These are phyloP conservation scores for Coemansia sp. DNA, from an alignment of 192 early-diverging fungal genomes.

Conservation along the genomic window DNA sequence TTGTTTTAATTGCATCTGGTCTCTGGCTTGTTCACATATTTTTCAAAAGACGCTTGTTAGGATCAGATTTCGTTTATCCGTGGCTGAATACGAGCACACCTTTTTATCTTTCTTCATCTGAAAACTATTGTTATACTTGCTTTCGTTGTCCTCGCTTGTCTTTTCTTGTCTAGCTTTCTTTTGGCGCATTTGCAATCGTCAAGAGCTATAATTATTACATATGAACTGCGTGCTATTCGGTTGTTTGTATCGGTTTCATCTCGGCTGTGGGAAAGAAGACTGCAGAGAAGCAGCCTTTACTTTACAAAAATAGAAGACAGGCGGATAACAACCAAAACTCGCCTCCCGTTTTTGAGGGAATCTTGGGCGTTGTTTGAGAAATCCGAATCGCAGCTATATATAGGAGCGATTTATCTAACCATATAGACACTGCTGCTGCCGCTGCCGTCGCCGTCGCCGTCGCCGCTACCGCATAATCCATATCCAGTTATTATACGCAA, in stretches of 20 bases:
- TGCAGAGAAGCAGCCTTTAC: neutral
- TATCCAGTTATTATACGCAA: too few relatives aligned
- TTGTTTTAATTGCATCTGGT: too few relatives aligned
- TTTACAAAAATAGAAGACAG: neutral
- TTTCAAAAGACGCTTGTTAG: neutral
- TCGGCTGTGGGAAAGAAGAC: neutral
- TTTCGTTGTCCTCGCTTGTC: too few relatives aligned
- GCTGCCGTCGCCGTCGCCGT: too few relatives aligned
- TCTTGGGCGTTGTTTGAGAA: neutral
- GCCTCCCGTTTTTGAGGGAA: neutral
- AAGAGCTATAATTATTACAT: neutral
- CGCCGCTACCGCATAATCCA: too few relatives aligned
- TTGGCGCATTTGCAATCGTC: neutral
- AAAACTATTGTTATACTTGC: too few relatives aligned
- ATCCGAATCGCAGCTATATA: conserved; percentile 1
- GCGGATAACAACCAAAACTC: neutral
- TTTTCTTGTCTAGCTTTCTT: neutral
- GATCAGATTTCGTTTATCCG: too few relatives aligned
- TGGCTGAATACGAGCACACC: neutral
- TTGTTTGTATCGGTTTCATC: neutral
- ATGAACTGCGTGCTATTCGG: neutral
- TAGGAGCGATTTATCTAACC: neutral
- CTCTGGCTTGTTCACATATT: neutral
- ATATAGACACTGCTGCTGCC: too few relatives aligned
- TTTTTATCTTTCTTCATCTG: neutral